These are phyloP conservation scores for Clonostachys rosea DNA, from an alignment of 2,329 filamentous ascomycete species.

Conservation along the genomic window DNA sequence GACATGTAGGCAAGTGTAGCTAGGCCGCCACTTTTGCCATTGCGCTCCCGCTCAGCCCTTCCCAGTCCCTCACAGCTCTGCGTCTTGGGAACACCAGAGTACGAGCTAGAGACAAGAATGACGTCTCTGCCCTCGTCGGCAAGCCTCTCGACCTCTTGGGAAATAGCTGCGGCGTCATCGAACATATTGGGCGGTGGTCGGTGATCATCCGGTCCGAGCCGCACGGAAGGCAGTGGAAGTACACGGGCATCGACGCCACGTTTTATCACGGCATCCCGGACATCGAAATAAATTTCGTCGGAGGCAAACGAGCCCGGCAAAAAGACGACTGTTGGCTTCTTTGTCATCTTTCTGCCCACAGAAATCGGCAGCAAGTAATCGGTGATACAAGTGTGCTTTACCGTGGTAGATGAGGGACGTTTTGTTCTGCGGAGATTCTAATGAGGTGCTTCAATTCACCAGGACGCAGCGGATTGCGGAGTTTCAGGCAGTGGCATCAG, in stretches of 20 bases:
- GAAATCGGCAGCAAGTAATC: too few relatives aligned
- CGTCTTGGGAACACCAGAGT: slow-evolving; percentile 1
- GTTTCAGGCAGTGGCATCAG: too few relatives aligned
- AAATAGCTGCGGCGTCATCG: slow-evolving; percentile 25
- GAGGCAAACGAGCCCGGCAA: background rate
- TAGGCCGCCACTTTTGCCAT: slow-evolving; percentile 29
- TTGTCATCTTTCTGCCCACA: too few relatives aligned
- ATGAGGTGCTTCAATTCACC: too few relatives aligned
- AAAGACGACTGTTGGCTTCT: background rate
- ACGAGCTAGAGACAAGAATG: slow-evolving; percentile 2
- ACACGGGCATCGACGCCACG: background rate
- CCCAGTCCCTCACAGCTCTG: slow-evolving; percentile 24
- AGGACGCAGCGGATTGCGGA: too few relatives aligned
- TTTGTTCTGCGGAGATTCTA: too few relatives aligned
- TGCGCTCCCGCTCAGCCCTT: slow-evolving; percentile 19
- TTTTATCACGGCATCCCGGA: background rate
- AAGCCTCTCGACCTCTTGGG: slow-evolving; percentile 20
- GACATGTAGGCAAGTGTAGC: slow-evolving; percentile 21
- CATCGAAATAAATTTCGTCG: background rate
- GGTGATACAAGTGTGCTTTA: too few relatives aligned
- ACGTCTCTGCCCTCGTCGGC: slow-evolving; percentile 17
- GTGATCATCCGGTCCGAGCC: background rate
- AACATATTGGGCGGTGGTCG: slow-evolving; percentile 14
- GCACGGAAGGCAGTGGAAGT: background rate
- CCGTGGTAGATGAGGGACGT: too few relatives aligned